A percentile compares a stretch with the other conserved stretches of the same genome.
These are phyloP conservation scores for Auxenochlorella pyrenoidosa DNA, from an alignment of 139 green algal genomes.

Conservation along the genomic window DNA sequence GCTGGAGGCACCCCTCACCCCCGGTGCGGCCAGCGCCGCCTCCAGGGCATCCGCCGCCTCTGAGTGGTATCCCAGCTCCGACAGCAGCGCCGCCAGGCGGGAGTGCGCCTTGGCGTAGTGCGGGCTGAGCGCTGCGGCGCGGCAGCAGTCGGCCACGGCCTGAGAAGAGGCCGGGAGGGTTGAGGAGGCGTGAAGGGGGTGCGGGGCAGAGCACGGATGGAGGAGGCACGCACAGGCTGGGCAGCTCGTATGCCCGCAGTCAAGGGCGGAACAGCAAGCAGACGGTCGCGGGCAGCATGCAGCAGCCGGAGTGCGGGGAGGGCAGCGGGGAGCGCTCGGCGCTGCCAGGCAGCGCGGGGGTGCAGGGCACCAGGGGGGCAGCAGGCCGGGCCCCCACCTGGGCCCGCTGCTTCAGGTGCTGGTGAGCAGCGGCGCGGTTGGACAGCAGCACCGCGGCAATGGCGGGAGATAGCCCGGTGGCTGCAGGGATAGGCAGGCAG, in stretches of 20 bases:
- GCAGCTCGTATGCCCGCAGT: too few species aligned
- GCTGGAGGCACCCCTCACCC: not conserved
- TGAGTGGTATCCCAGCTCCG: conserved; percentile 46
- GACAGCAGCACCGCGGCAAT: conserved; percentile 80
- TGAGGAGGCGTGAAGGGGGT: not conserved
- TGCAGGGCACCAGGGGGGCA: not conserved
- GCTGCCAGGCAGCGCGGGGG: too few species aligned
- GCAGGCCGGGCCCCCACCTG: not conserved
- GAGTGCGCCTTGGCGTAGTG: conserved; percentile 62
- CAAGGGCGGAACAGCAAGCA: too few species aligned
- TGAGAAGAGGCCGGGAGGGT: conserved; percentile 40
- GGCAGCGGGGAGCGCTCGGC: too few species aligned
- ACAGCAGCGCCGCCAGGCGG: conserved; percentile 53
- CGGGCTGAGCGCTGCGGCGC: conserved; percentile 72
- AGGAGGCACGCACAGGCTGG: too few species aligned
- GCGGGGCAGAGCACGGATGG: not conserved
- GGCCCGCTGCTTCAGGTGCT: conserved; percentile 43
- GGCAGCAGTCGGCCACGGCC: conserved; percentile 81
- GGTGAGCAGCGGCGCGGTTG: conserved; percentile 83
- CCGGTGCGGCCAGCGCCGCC: not conserved
- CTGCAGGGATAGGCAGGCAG: conserved; percentile 13
- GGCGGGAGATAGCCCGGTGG: conserved; percentile 36
- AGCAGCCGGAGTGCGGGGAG: too few species aligned
- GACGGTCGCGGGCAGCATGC: too few species aligned
- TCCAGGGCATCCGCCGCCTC: conserved; percentile 33